phyloP scores from a whole-genome alignment of 805 yeast species.

The Candida corydali region DNA sequence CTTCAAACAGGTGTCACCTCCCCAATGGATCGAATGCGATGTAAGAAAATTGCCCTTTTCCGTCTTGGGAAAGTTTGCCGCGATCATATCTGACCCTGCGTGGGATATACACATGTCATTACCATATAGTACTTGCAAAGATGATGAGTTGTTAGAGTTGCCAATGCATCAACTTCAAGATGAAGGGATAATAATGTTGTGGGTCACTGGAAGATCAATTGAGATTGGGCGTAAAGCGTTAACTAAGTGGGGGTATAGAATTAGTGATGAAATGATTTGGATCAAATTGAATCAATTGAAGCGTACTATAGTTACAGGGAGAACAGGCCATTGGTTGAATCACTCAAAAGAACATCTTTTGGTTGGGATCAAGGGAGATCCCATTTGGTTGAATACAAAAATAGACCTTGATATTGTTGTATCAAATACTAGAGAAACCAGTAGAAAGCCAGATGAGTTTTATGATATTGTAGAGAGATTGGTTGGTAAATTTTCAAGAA shows the following conservation, averaged over 20 bases:
- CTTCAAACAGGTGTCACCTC: conserved; percentile 38
- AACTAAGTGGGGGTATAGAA: conserved; percentile 75
- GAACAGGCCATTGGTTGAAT: conserved; percentile 96
- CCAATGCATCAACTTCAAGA: conserved; percentile 69
- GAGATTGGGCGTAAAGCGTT: conserved; percentile 81
- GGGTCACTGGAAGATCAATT: conserved; percentile 95
- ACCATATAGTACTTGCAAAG: conserved; percentile 76
- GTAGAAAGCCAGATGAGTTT: conserved; percentile 86
- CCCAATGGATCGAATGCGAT: conserved; percentile 90
- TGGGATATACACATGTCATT: conserved; percentile 94
- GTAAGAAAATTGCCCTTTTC: conserved; percentile 67
- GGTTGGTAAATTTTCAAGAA: conserved; percentile 72
- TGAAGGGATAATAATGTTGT: conserved; percentile 77
- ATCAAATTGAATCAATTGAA: conserved; percentile 83
- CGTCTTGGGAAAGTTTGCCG: conserved; percentile 73
- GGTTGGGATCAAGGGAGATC: conserved; percentile 80
- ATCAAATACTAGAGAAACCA: conserved; percentile 81
- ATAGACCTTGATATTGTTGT: conserved; percentile 76
- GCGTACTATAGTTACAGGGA: conserved; percentile 87
- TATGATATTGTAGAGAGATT: conserved; percentile 82
- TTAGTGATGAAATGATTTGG: conserved; percentile 84
- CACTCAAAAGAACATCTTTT: conserved; percentile 90
- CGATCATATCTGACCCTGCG: conserved; percentile 88
- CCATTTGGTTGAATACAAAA: conserved; percentile 62
- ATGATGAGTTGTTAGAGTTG: conserved; percentile 63